Conservation (phyloP, 2,329 filamentous ascomycete species). For the Bipolaris cookei region DNA sequence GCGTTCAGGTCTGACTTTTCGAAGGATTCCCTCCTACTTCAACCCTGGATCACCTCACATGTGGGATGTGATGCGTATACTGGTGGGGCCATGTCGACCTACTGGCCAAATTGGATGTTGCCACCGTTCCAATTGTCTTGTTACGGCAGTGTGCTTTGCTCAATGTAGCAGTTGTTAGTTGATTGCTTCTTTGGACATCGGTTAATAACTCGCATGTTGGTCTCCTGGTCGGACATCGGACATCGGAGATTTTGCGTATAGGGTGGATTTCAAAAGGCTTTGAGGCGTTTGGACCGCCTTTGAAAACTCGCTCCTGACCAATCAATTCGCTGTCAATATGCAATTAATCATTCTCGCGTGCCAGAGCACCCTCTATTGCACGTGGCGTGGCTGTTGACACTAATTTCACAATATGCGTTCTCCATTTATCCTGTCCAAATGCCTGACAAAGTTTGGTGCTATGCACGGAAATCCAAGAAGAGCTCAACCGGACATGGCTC, state of each 20-base stretch:
- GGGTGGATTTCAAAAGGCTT: neutral
- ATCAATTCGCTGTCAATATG: too few relatives aligned
- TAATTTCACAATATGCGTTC: too few relatives aligned
- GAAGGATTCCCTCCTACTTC: conserved; percentile 17
- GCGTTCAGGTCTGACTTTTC: conserved; percentile 11
- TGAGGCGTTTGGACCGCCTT: neutral
- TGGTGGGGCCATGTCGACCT: conserved; percentile 34
- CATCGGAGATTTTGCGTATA: neutral
- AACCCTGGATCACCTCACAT: conserved; percentile 25
- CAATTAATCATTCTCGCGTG: too few relatives aligned
- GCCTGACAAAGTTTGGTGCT: too few relatives aligned
- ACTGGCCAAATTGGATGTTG: conserved; percentile 15
- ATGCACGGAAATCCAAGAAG: too few relatives aligned
- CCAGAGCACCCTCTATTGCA: too few relatives aligned
- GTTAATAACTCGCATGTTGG: neutral
- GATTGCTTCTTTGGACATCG: conserved; percentile 15
- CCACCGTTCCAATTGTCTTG: conserved; percentile 15
- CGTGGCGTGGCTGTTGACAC: too few relatives aligned
- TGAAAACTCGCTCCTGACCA: too few relatives aligned
- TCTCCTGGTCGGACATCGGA: conserved; percentile 5
- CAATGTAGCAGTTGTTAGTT: conserved; percentile 11
- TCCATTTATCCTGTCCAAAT: too few relatives aligned
- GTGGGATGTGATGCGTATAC: conserved; percentile 36
- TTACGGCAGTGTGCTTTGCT: neutral
- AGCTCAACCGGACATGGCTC: too few relatives aligned